Conservation (phyloP, 306 rosid genomes). For the Trichosanthes cucumerina region DNA sequence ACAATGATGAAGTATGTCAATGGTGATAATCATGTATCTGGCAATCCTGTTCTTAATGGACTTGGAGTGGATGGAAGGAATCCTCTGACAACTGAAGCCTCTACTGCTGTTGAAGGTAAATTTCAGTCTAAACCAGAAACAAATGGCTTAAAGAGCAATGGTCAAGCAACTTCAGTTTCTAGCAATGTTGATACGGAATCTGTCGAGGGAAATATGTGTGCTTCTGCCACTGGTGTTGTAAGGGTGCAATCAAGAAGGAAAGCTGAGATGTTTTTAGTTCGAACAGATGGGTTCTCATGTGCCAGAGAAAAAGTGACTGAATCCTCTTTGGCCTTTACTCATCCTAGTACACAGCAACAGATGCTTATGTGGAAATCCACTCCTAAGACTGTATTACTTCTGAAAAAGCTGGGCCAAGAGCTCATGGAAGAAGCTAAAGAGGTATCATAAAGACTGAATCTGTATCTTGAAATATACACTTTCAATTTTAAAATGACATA, state of each 20-base stretch:
- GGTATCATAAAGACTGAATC: slow-evolving; percentile 27
- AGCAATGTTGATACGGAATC: slow-evolving; percentile 34
- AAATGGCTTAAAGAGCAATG: slow-evolving; percentile 22
- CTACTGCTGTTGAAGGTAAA: slow-evolving; percentile 19
- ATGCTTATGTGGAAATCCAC: slow-evolving; percentile 98
- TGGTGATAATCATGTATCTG: slow-evolving; percentile 30
- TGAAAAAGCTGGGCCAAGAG: slow-evolving; percentile 80
- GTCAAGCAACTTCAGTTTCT: slow-evolving; percentile 28
- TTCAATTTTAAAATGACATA: not conserved
- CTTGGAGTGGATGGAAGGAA: slow-evolving; percentile 28
- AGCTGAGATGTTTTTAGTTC: slow-evolving; percentile 95
- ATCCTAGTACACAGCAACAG: slow-evolving; percentile 97
- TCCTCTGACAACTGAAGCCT: slow-evolving; percentile 14
- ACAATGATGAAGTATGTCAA: slow-evolving; percentile 25
- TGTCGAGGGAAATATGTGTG: slow-evolving; percentile 79
- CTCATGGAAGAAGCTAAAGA: slow-evolving; percentile 98
- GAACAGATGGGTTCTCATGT: slow-evolving; percentile 93
- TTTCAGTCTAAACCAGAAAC: slow-evolving; percentile 25
- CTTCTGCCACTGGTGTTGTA: slow-evolving; percentile 93
- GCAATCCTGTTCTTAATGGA: slow-evolving; percentile 29
- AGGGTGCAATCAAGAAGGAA: slow-evolving; percentile 95
- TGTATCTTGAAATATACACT: not conserved
- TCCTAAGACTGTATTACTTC: slow-evolving; percentile 81
- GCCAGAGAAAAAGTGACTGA: slow-evolving; percentile 88
- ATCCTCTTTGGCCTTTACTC: slow-evolving; percentile 93